Base-by-base conservation (phyloP, 2,329 filamentous ascomycete species). In the Alternaria gaisen region DNA sequence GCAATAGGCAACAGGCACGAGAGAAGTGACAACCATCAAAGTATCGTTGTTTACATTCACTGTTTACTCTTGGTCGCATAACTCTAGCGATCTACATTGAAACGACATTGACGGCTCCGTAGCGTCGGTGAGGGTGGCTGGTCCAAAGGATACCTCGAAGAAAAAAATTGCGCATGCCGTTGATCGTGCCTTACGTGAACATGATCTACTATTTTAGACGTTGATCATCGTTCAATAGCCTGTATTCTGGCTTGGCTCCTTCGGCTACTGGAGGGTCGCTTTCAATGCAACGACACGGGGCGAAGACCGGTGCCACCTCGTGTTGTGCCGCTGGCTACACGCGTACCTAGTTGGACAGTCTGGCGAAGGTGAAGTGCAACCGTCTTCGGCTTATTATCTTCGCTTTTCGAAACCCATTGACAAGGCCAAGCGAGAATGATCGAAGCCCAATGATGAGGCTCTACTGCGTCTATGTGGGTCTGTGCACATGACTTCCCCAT, bases 401-500 rank as follows among this genome's bases (percentile, higher is more conserved):
- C 41, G 38, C 40, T 42, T 12, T 53, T 26, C 14, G 14, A 43
- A 42, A 34, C 30, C 5, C 26, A 12, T 34, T 9, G 28, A 32
- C 18, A 44, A 43, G 32, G 18, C 20, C 46, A 38, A 50, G 46
- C 46, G 32, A 50, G 46, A 4, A 14, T 5, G 30, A 36, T n/a
- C 46, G 24, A 50, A 38, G 46, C 36, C 46, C 32, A 32, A 30
- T 20, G 34, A n/a, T 46, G 52, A 50, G 57, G 40, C 57, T 51
- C 54, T 52, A 46, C 46, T 26, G 41, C 50, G 24, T 44, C 32
- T 12, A 36, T 36, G 41, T 48, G 30, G 46, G 32, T 38, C 54
- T 56, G 34, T 42, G 34, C 56, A 26, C 52, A 41, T 60, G 54
- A 54, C 28, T 50, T 41, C 34, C 18, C 51, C 51, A 46, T 41